Evolutionary conservation across 2,329 filamentous ascomycete species (phyloP).

Genomic region (Trichoderma sp.): DNA sequence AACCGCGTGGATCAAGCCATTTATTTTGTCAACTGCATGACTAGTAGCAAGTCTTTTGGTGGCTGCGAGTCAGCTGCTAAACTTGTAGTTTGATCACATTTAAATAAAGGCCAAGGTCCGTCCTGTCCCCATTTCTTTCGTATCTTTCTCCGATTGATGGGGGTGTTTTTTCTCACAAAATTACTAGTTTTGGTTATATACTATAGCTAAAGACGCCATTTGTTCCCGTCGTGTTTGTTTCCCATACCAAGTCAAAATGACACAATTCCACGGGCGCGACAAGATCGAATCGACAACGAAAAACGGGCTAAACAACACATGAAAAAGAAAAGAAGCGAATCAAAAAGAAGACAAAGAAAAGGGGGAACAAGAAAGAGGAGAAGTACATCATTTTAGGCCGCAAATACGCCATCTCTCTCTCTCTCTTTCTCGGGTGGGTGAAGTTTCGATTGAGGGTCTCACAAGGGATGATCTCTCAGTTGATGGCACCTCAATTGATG

Average conservation of each 20-base stretch:
- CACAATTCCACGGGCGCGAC: neutral
- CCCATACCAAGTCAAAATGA: neutral
- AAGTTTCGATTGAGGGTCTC: neutral
- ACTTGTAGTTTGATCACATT: neutral
- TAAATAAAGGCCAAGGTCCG: neutral
- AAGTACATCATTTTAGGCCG: neutral
- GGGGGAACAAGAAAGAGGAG: neutral
- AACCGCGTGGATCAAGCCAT: neutral
- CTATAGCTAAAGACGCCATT: constrained; percentile 9
- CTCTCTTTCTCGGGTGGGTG: neutral
- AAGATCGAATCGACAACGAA: neutral
- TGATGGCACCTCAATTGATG: neutral
- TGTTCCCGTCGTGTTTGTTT: neutral
- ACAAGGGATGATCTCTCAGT: neutral
- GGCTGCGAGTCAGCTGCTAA: neutral
- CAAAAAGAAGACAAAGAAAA: neutral
- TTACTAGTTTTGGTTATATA: constrained; percentile 16
- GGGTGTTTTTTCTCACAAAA: neutral
- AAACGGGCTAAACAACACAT: neutral
- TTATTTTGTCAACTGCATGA: neutral
- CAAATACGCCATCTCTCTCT: neutral
- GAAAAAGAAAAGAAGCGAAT: neutral
- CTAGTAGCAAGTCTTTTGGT: neutral
- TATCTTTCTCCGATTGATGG: neutral
- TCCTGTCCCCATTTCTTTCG: neutral